Conservation (phyloP, 495 filamentous ascomycete genomes). For the Darksidea phi region DNA sequence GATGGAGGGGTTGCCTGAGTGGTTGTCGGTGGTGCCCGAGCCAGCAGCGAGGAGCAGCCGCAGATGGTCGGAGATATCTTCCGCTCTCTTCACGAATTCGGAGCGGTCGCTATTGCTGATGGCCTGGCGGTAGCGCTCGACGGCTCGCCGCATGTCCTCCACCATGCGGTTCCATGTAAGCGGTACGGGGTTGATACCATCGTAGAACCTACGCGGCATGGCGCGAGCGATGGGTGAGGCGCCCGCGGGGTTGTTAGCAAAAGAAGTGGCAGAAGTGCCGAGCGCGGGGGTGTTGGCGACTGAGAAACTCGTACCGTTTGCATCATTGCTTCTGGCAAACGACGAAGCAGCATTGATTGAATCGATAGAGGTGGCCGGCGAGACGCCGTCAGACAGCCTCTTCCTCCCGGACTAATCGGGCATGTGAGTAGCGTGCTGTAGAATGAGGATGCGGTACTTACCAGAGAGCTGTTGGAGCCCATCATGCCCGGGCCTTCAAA, state of each 20-base stretch:
- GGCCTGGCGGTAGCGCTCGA: constrained; percentile 83
- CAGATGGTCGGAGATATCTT: constrained; percentile 96
- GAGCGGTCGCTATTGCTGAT: constrained; percentile 76
- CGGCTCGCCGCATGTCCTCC: constrained; percentile 82
- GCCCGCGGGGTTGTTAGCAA: constrained; percentile 58
- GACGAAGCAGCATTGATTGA: constrained; percentile 67
- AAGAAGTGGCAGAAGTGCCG: constrained; percentile 64
- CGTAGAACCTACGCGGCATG: constrained; percentile 79
- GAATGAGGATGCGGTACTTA: constrained; percentile 40
- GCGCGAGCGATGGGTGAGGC: constrained; percentile 56
- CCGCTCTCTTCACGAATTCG: constrained; percentile 86
- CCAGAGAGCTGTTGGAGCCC: constrained; percentile 59
- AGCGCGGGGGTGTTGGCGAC: constrained; percentile 54
- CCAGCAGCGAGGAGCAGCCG: constrained; percentile 91
- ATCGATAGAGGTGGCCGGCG: constrained; percentile 88
- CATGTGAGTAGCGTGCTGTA: neutral
- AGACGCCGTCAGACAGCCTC: constrained; percentile 70
- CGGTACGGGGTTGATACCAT: constrained; percentile 70
- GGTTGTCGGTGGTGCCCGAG: constrained; percentile 95
- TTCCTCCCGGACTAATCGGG: constrained; percentile 28
- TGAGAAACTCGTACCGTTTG: constrained; percentile 51
- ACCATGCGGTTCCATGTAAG: constrained; percentile 86
- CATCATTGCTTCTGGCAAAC: constrained; percentile 44
- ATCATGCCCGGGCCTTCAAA: constrained; percentile 64
- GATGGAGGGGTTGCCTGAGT: constrained; percentile 98